Base-by-base conservation (phyloP, 2,329 filamentous ascomycete species). In the Chalaropsis ovoidea region DNA sequence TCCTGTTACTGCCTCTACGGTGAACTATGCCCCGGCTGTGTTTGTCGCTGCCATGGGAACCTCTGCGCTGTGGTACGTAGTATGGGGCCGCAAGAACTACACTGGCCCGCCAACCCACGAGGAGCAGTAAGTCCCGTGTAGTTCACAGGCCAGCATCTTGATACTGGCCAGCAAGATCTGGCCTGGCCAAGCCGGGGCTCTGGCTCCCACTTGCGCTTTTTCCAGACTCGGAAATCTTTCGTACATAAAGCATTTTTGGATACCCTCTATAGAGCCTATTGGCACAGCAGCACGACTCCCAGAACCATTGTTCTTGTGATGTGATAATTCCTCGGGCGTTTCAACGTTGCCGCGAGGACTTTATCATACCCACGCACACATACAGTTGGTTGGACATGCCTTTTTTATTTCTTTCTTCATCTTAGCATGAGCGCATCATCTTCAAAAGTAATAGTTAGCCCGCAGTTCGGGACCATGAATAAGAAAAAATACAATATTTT, bases 1-100 rank as follows among this genome's bases (percentile, higher is more conserved):
- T n/a, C 84, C 84, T 5, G 84, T 87, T 47, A 80, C 79, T 0
- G 74, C 80, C 5, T 72, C 75, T 19, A 80, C 77, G 47, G 86
- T 89, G 78, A 90, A 90, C 78, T 90, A 89, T 74, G 87, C 86
- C 1, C 84, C 84, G 15, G 87, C 85, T 42, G 87, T 90, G n/a
- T 89, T 90, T 70, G 81, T 86, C 31, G 85, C 79, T 4, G 86
- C 88, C 68, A 80, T 82, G 65, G 61, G 77, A 47, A 79, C 89
- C 66, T 82, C 87, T 0, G 79, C 78, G 10, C 73, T 76, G 7
- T 90, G 86, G 86, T 90, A 90, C 76, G 77, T 83, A 69, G 78
- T 79, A 63, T 88, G 86, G 85, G 87, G 87, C 42, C 81, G 82
- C 75, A 82, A 84, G 75, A 83, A 89, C 75, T 88, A 88, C 75